Base-by-base conservation (phyloP, 345 rosid genomes). In the Euphorbia lathyris region DNA sequence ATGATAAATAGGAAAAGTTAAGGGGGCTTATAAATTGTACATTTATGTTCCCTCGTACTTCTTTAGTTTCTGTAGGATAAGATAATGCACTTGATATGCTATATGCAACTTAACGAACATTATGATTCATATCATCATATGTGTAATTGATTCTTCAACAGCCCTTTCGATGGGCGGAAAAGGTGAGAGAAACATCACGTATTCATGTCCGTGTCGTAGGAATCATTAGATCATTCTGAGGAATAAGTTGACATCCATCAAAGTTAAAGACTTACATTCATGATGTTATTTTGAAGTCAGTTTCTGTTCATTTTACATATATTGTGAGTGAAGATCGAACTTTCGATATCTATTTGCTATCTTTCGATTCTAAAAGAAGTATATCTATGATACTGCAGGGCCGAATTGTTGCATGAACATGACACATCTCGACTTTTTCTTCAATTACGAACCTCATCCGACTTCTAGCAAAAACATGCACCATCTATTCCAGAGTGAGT, bases 361-460 rank as follows among this genome's bases (percentile, higher is more conserved):
- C 14, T 47, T 60, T 7, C 43, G 27, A 13, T 74, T 56, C 60
- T 66, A 53, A 42, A 19, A 17, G 16, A 11, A 27, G 70, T 23
- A 53, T 58, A 64, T 56, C 65, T 71, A 25, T 32, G 19, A 79
- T 34, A 9, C 68, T 79, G 67, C 86, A 94, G 98, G 98, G 77
- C 50, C 78, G 74, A 94, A 91, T 75, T 90, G 96, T 76, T 94
- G 96, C 83, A 82, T 91, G 62, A 94, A 94, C 68, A 84, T 71
- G 40, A 84, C 97, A 2, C 80, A 79, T 29, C 84, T 86, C 56
- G 87, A 88, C 50, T 80, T 78, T 77, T 90, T 88, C 77, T 79
- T 94, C 58, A 85, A 86, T 23, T 90, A 86, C 59, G 97, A 91
- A 71, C 98, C 98, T 73, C 96, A 94, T 62, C 93, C 98, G 26